phyloP scores from a whole-genome alignment of 176 grass and related monocot species.

The Eragrostis curvula region DNA sequence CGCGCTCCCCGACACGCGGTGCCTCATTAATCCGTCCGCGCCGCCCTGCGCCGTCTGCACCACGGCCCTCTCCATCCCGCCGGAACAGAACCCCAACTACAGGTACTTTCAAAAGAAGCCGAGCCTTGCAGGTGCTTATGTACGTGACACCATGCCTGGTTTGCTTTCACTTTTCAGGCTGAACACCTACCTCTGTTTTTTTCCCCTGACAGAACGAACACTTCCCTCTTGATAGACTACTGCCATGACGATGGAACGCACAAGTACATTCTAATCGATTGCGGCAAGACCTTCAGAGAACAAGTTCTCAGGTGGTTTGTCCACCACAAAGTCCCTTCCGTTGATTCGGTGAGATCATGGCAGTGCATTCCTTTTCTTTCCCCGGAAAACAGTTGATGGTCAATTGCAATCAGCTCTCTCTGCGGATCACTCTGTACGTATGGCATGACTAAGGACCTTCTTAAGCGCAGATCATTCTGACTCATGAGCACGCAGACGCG shows the following conservation, averaged over 20 bases:
- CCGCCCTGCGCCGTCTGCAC: conserved; percentile 77
- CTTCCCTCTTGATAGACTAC: conserved; percentile 89
- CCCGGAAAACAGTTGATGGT: background rate
- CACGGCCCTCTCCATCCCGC: conserved; percentile 64
- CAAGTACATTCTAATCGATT: conserved; percentile 71
- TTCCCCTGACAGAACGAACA: conserved; percentile 76
- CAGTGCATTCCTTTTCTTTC: background rate
- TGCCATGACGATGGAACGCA: conserved; percentile 51
- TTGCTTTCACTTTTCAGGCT: conserved; percentile 48
- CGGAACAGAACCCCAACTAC: conserved; percentile 84
- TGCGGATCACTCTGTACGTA: background rate
- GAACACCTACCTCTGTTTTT: background rate
- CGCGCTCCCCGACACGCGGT: conserved; percentile 67
- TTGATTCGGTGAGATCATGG: conserved; percentile 63
- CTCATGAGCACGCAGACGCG: conserved; percentile 93
- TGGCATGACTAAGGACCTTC: background rate
- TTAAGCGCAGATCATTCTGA: conserved; percentile 82
- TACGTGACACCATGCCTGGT: background rate
- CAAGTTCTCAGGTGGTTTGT: conserved; percentile 84
- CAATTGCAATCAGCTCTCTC: background rate
- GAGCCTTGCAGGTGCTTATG: background rate
- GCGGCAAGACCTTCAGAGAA: conserved; percentile 79
- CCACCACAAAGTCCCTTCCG: conserved; percentile 61
- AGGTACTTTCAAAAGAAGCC: conserved; percentile 48
- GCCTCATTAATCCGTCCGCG: conserved; percentile 65